Evolutionary conservation across 345 rosid species (phyloP).

Genomic region (Brassica rapa): DNA sequence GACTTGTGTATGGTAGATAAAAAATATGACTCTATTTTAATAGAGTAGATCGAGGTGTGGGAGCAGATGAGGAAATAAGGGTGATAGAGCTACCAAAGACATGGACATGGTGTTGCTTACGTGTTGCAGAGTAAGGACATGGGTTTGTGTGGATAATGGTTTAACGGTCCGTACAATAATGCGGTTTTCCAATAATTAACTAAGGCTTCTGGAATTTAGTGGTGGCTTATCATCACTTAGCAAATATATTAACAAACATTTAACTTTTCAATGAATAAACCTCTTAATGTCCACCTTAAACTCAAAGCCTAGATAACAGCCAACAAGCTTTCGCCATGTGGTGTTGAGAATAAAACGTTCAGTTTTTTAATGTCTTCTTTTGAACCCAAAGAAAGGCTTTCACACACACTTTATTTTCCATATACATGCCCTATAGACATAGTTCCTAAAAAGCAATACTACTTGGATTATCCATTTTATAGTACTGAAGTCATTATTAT

Average conservation of each 20-base stretch:
- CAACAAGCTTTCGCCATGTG: slow-evolving; percentile 57
- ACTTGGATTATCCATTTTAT: slow-evolving; percentile 42
- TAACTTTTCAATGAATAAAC: slow-evolving; percentile 27
- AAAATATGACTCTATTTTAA: no score
- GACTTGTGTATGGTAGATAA: no score
- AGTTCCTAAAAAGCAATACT: slow-evolving; percentile 50
- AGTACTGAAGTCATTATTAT: slow-evolving; percentile 32
- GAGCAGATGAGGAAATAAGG: not conserved
- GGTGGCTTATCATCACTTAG: slow-evolving; percentile 40
- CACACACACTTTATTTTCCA: slow-evolving; percentile 33
- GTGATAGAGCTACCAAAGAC: slow-evolving; percentile 4
- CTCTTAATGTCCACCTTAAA: slow-evolving; percentile 52
- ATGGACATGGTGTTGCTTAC: slow-evolving; percentile 22
- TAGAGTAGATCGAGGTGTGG: not conserved
- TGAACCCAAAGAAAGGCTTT: slow-evolving; percentile 15
- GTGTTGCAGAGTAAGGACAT: slow-evolving; percentile 26
- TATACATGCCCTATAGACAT: slow-evolving; percentile 58
- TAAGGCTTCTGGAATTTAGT: slow-evolving; percentile 29
- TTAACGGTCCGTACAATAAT: slow-evolving; percentile 35
- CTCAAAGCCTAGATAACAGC: slow-evolving; percentile 29
- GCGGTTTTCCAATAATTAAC: slow-evolving; percentile 22
- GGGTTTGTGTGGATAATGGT: slow-evolving; percentile 32
- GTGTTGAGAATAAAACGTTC: not conserved
- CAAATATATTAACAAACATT: slow-evolving; percentile 21
- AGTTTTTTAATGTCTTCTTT: slow-evolving; percentile 10